A percentile compares a stretch with the other conserved stretches of the same genome.
These are phyloP conservation scores for Pestalotiopsis sp. DNA, from an alignment of 2,329 filamentous ascomycete species.

Conservation along the genomic window DNA sequence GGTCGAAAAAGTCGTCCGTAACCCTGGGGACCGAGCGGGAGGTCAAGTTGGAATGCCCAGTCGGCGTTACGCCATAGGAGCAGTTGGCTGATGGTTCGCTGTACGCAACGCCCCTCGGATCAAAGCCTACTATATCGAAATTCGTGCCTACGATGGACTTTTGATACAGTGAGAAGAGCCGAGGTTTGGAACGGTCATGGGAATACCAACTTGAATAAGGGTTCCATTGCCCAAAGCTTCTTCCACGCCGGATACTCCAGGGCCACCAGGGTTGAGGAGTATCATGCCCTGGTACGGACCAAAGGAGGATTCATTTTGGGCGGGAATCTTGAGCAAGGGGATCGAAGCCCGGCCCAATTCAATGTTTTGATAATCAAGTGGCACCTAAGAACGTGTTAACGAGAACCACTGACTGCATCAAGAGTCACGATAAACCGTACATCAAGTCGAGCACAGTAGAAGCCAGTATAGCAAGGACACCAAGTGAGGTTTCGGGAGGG, in stretches of 20 bases:
- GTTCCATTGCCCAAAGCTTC: conserved; percentile 6
- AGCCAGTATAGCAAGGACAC: conserved; percentile 23
- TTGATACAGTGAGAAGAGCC: background rate
- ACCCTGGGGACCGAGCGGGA: conserved; percentile 6
- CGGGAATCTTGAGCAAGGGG: conserved; percentile 16
- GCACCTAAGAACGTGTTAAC: conserved; percentile 13
- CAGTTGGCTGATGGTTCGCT: conserved; percentile 15
- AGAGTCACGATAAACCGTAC: background rate
- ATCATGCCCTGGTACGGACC: conserved; percentile 18
- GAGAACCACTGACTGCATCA: background rate
- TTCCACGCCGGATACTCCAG: conserved; percentile 14
- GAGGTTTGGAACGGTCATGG: background rate
- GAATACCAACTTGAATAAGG: conserved; percentile 11
- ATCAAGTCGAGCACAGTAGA: conserved; percentile 27
- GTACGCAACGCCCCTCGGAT: conserved; percentile 8
- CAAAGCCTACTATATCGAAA: conserved; percentile 13
- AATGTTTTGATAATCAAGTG: conserved; percentile 18
- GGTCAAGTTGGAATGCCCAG: background rate
- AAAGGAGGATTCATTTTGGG: conserved; percentile 9
- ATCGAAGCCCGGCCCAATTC: conserved; percentile 16
- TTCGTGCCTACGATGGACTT: conserved; percentile 12
- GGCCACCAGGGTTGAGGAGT: conserved; percentile 14
- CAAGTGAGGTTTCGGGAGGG: conserved; percentile 22
- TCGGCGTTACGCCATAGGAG: background rate
- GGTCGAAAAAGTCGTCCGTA: conserved; percentile 7